Conservation (phyloP, 1,284 basidiomycete genomes). For the Malassezia nana region DNA sequence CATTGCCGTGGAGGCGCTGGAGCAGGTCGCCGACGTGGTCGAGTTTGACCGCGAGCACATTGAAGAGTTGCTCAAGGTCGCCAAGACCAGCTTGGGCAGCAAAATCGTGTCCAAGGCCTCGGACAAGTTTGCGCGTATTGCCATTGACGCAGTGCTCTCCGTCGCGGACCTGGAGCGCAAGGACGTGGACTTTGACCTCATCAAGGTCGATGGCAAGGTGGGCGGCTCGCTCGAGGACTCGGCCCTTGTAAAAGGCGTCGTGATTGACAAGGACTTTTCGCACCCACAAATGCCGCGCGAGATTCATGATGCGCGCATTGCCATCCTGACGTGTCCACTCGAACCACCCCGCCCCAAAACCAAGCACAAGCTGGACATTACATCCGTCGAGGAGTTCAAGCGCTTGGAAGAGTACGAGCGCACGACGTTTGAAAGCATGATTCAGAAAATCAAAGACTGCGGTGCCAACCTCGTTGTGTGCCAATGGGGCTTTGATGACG, state of each 20-base stretch:
- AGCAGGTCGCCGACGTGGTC: constrained; percentile 82
- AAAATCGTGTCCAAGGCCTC: constrained; percentile 98
- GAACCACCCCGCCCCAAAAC: constrained; percentile 98
- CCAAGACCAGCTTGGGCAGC: constrained; percentile 89
- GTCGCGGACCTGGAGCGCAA: constrained; percentile 89
- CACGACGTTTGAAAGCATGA: constrained; percentile 93
- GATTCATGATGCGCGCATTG: constrained; percentile 79
- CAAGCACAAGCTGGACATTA: constrained; percentile 97
- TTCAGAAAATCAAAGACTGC: constrained; percentile 90
- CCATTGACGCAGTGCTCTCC: constrained; percentile 86
- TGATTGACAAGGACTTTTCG: constrained; percentile 98
- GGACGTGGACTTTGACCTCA: constrained; percentile 95
- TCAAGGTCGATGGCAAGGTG: constrained; percentile 98
- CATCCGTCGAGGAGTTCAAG: constrained; percentile 93
- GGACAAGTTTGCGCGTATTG: constrained; percentile 89
- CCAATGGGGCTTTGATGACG: constrained; percentile 99
- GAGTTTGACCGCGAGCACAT: constrained; percentile 73
- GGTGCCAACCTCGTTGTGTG: constrained; percentile 97
- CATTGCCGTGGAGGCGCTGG: constrained; percentile 78
- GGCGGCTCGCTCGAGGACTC: constrained; percentile 93
- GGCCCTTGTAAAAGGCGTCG: constrained; percentile 80
- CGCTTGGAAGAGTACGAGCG: constrained; percentile 90
- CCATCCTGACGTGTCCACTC: constrained; percentile 96
- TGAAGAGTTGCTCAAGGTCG: constrained; percentile 64
- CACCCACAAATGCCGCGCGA: constrained; percentile 92